phyloP scores from a whole-genome alignment of 192 early-diverging fungal genomes.

The Rhizoclosmatium sp. region DNA sequence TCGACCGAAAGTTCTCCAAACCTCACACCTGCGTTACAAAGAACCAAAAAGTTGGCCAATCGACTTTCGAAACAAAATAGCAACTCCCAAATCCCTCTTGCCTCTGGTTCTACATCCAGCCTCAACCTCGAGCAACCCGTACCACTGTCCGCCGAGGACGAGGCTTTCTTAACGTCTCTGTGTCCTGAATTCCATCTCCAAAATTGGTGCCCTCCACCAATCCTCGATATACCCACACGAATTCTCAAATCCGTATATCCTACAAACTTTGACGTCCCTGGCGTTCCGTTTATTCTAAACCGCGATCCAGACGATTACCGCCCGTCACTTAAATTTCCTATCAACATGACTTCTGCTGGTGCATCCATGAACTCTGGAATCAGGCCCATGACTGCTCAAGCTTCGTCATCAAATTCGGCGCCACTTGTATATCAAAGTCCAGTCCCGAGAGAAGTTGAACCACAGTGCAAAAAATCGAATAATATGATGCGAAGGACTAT shows the following conservation, averaged over 20 bases:
- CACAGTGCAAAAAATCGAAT: slow-evolving; percentile 30
- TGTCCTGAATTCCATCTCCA: slow-evolving; percentile 38
- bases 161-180: slow-evolving; percentile 6
- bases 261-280: slow-evolving; percentile 12
- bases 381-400: not conserved
- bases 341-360: not conserved
- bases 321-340: slow-evolving; percentile 18
- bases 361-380: not conserved
- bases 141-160: slow-evolving; percentile 16
- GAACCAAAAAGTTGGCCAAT: not conserved
- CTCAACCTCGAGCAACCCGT: not conserved
- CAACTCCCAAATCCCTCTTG: not conserved
- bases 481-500: slow-evolving; percentile 46
- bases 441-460: slow-evolving; percentile 37
- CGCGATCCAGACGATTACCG: slow-evolving; percentile 27
- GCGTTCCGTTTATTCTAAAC: slow-evolving; percentile 14
- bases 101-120: not conserved
- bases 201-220: not conserved
- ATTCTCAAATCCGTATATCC: slow-evolving; percentile 31
- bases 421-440: slow-evolving; percentile 24
- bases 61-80: slow-evolving; percentile 23
- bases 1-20: not conserved
- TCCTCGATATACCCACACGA: slow-evolving; percentile 12
- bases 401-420: not conserved
- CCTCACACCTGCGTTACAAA: not conserved